phyloP scores from a whole-genome alignment of 2,329 filamentous ascomycete species.

The Saccharata proteae region DNA sequence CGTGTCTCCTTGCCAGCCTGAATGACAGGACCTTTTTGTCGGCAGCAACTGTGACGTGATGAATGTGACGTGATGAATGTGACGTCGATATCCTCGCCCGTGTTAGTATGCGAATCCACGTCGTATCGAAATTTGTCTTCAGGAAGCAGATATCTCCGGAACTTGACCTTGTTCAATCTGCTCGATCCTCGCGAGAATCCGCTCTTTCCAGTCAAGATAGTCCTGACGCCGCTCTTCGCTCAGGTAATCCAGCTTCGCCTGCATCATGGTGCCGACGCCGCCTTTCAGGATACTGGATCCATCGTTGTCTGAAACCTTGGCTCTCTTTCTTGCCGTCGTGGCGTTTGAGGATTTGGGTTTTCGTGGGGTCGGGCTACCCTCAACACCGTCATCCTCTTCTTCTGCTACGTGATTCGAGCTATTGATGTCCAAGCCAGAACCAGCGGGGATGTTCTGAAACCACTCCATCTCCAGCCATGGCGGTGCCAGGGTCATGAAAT shows the following conservation, averaged over 20 bases:
- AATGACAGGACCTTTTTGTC: too few species aligned
- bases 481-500: slow-evolving; percentile 5
- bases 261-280: slow-evolving; percentile 57
- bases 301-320: slow-evolving; percentile 23
- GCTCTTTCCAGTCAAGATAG: slow-evolving; percentile 53
- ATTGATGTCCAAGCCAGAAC: slow-evolving; percentile 1
- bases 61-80: too few species aligned
- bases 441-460: slow-evolving; percentile 10
- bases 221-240: slow-evolving; percentile 50
- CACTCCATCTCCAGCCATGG: slow-evolving; percentile 13
- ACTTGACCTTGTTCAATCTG: too few species aligned
- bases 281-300: slow-evolving; percentile 17
- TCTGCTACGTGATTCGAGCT: slow-evolving; percentile 6
- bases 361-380: too few species aligned
- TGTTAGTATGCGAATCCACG: too few species aligned
- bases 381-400: slow-evolving; percentile 21
- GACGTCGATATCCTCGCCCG: too few species aligned
- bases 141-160: too few species aligned
- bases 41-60: too few species aligned
- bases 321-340: too few species aligned
- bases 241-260: slow-evolving; percentile 60
- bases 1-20: too few species aligned
- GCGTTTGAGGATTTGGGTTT: too few species aligned
- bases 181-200: slow-evolving; percentile 44
- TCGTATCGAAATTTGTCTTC: too few species aligned